Base-by-base conservation (phyloP, 768 basidiomycete genomes). In the Dictyophora rubrovolvata region DNA sequence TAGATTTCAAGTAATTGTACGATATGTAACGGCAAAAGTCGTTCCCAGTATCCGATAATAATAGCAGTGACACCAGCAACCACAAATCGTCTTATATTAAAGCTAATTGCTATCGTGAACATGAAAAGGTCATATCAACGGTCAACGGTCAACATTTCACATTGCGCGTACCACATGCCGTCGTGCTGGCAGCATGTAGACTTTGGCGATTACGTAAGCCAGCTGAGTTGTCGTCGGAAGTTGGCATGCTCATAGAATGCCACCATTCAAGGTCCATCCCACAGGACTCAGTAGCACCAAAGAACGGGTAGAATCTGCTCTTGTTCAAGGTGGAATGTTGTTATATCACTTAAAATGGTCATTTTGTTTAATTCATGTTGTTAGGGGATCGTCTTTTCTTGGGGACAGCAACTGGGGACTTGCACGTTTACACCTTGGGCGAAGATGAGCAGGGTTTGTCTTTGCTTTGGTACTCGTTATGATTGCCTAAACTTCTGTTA, bases 351-450 rank as follows among this genome's bases (percentile, higher is more conserved):
- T 28, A 28, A 2, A 42, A 42, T 12, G 42, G 14, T 12, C 10
- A 14, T 2, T 12, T 51, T 34, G 22, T 9, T n/a, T 48, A 8
- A 14, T 57, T 50, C 11, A 11, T 22, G 34, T 21, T 59, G 18
- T 34, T 52, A 85, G 84, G 76, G 28, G 77, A 80, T 66, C 74
- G 75, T 63, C 67, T 89, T 20, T 90, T 85, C 64, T 64, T 87
- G 58, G 85, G 84, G 16, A 83, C 84, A 18, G 72, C 77, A 5
- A 74, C 70, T 0, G 85, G 85, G 23, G 82, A 68, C 59, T 66
- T 87, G 51, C 73, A 78, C 47, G 72, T 83, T 49, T 85, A 84
- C 63, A 69, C 71, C 34, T 62, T 80, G 20, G 72, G 75, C 20
- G 73, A 73, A 21, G 61, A 68, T n/a, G 48, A 74, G 20, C 11